Evolutionary conservation across 352 stramenopile genomes (phyloP).

Genomic region (Phytophthora hybrid): DNA sequence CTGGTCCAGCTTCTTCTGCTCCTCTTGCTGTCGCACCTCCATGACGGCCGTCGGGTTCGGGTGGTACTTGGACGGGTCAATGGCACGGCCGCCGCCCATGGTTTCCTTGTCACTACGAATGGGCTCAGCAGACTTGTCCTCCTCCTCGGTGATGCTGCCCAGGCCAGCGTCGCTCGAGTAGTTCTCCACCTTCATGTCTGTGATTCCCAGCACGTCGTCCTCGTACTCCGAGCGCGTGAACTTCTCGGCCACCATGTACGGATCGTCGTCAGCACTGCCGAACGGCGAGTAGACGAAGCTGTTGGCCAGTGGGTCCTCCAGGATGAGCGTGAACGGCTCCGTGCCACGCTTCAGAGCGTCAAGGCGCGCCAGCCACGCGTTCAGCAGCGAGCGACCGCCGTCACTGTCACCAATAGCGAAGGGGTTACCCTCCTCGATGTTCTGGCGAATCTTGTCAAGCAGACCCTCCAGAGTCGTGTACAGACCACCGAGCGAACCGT

Average conservation of each 20-base stretch:
- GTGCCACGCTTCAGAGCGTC: constrained; percentile 66
- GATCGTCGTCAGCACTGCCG: constrained; percentile 60
- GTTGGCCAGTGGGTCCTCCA: constrained; percentile 93
- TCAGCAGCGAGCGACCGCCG: constrained; percentile 64
- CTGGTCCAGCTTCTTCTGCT: constrained; percentile 39
- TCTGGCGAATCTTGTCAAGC: constrained; percentile 86
- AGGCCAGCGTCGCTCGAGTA: constrained; percentile 49
- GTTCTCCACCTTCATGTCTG: constrained; percentile 94
- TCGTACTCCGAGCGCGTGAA: constrained; percentile 92
- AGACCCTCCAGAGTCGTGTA: constrained; percentile 96
- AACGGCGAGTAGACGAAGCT: constrained; percentile 89
- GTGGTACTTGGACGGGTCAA: constrained; percentile 68
- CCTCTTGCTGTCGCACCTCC: constrained; percentile 55
- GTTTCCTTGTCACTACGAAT: constrained; percentile 73
- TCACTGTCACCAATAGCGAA: constrained; percentile 87
- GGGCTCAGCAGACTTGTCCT: constrained; percentile 39
- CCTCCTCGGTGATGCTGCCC: constrained; percentile 48
- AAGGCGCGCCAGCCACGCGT: constrained; percentile 59
- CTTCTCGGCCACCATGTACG: constrained; percentile 77
- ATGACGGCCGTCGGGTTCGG: constrained; percentile 71
- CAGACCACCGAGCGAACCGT: constrained; percentile 89
- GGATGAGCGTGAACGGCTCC: constrained; percentile 89
- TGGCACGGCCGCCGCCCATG: constrained; percentile 61
- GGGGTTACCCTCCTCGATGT: constrained; percentile 81
- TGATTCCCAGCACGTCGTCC: constrained; percentile 93